These are phyloP conservation scores for Ajuga chamaepitys DNA, from an alignment of 257 asterid species.

Conservation along the genomic window DNA sequence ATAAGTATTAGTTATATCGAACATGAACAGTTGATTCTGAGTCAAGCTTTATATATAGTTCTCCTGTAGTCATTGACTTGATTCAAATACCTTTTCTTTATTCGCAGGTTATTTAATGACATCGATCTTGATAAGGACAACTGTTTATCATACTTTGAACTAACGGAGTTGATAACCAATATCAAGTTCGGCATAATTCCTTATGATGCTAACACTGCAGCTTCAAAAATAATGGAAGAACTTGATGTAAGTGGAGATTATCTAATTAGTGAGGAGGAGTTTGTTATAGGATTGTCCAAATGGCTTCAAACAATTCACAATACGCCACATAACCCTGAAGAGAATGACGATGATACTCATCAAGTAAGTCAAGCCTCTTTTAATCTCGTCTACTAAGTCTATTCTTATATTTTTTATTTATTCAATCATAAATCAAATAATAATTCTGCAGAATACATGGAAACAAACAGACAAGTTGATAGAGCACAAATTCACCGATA, in stretches of 20 bases:
- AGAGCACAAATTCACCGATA: conserved; percentile 33
- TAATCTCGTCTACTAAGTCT: not conserved
- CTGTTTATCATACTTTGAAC: conserved; percentile 32
- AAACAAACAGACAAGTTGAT: conserved; percentile 42
- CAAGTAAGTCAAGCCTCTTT: conserved; percentile 24
- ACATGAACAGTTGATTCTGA: not conserved
- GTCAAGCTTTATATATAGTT: too few relatives aligned
- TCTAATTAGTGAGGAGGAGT: conserved; percentile 40
- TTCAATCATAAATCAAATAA: not conserved
- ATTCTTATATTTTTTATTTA: not conserved
- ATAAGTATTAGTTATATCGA: not conserved
- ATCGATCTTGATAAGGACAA: conserved; percentile 37
- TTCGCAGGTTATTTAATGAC: conserved; percentile 38
- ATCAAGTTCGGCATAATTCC: conserved; percentile 35
- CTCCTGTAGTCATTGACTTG: too few relatives aligned
- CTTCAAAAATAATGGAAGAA: conserved; percentile 40
- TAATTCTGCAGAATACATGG: conserved; percentile 53
- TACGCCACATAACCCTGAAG: not conserved
- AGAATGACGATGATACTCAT: conserved; percentile 27
- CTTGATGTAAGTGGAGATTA: conserved; percentile 38
- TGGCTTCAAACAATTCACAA: conserved; percentile 27
- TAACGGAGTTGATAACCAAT: conserved; percentile 28
- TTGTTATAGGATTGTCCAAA: conserved; percentile 29
- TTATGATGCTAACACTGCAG: conserved; percentile 26
- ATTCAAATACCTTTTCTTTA: not conserved